Evolutionary conservation across 2,329 filamentous ascomycete species (phyloP), one percentile per base, ranked within the genome.

Genomic region (Phaeophleospora eucalypticola): DNA sequence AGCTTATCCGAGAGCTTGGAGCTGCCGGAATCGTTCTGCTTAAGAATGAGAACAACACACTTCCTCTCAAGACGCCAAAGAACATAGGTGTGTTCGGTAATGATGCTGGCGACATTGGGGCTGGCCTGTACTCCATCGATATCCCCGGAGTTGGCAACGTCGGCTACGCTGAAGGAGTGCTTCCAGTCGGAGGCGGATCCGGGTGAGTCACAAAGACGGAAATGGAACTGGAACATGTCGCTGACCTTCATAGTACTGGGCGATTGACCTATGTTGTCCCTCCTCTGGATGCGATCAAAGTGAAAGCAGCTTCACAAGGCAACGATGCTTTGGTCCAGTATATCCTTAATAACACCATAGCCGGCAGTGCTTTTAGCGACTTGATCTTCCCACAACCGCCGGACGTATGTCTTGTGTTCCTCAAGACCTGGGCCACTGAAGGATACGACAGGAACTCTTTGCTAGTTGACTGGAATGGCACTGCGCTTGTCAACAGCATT

Each of bases 341-440:
- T 48, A 62, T 72, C 3, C 62, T 67, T 0, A 63, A 70, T 51
- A 73, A 74, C 52, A 57, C 57, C 36, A 59, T 60, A 3, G 48
- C 52, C 3, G 46, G 38, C 2, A 56, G 59, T 32, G 57, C 59
- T 15, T 61, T n/a, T n/a, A n/a, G 64, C 42, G 19, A 51, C 3
- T 40, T 64, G 20, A 66, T 73, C 44, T 74, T 75, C 60, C 75
- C 72, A 18, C 63, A 60, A n/a, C n/a, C n/a, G 60, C 54, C 56
- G 9, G 68, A 74, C 12, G 76, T 80, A 7, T 73, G 56, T 63
- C 68, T 83, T 15, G 78, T 83, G 32, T 79, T 83, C 65, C 68
- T 82, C 48, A 83, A 82, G 76, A 77, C 61, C 8, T 75, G 66
- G 63, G 72, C 73, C 0, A 61, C 65, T 2, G 74, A 77, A 58